Base-by-base conservation (phyloP, 208 protist genomes). In the Dictyostelium gargantuum region DNA sequence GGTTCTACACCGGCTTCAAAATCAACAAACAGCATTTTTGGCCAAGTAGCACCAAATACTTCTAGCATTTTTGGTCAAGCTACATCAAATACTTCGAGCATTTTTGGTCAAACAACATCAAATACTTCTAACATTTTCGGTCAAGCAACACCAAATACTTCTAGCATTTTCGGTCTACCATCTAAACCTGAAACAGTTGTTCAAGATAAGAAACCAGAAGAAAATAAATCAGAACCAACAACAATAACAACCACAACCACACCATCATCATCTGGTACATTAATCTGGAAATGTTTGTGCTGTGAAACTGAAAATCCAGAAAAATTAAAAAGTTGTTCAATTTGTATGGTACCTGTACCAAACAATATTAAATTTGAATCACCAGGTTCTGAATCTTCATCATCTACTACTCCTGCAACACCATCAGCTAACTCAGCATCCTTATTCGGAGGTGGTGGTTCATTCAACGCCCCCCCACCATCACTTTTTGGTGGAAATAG, bases 251-350 rank as follows among this genome's bases (percentile, higher is more conserved):
- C 21, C 21, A 3, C 54, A 61, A n/a, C 23, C 1, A 8, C 50
- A 54, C 17, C 50, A 8, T 0, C 50, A 1, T 0, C 6, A 66
- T 66, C n/a, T 8, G 58, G n/a, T 66, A 66, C 40, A 73, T 32
- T 75, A 23, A 58, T 85, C 48, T 77, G 72, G 80, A 75, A 75
- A 23, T 85, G 80, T 75, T 23, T 46, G 6, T 74, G 63, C 32
- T 85, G 80, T 58, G 63, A 85, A 23, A 21, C 56, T 48, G 46
- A 50, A 8, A 75, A 75, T 58, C 0, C 54, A 58, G 42, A 40
- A 29, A 46, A 40, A n/a, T 13, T 6, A 5, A 75, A 42, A 23
- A 50, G 35, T n/a, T 85, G 80, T 32, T 35, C 29, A 15, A 4
- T 58, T 21, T 85, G 80, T 32, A 61, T 61, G 29, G 63, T 75